phyloP scores from a whole-genome alignment of 371 early-diverging fungal genomes.

The Capillidium rhysosporum region DNA sequence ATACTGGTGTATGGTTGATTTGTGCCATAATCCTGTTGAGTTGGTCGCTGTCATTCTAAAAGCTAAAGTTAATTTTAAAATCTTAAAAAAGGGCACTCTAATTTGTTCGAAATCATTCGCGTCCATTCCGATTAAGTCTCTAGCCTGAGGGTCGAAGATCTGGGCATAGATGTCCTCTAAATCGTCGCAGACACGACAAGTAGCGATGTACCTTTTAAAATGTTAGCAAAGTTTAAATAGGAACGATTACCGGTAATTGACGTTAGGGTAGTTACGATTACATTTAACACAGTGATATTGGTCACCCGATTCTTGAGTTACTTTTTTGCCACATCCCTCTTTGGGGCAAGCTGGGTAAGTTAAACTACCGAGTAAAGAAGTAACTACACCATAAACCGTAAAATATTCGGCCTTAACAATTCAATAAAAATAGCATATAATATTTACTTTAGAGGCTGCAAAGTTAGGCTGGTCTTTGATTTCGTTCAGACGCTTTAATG shows the following conservation, averaged over 20 bases:
- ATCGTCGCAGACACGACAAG: constrained; percentile 47
- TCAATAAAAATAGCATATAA: neutral
- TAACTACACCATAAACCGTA: constrained; percentile 34
- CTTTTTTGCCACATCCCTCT: constrained; percentile 74
- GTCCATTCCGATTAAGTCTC: neutral
- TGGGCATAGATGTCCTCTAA: constrained; percentile 65
- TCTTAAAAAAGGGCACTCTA: neutral
- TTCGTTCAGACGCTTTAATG: neutral
- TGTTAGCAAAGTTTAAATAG: neutral
- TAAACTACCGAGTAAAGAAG: constrained; percentile 33
- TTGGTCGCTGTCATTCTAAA: neutral
- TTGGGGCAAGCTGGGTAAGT: constrained; percentile 79
- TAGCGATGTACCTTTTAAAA: constrained; percentile 47
- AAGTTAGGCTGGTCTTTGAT: constrained; percentile 21
- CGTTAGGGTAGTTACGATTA: constrained; percentile 31
- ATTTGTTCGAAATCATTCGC: neutral
- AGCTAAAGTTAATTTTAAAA: neutral
- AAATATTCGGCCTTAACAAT: constrained; percentile 42
- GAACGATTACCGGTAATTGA: constrained; percentile 36
- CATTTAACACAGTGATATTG: constrained; percentile 95
- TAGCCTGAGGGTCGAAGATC: constrained; percentile 56
- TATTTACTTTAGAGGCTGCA: constrained; percentile 10
- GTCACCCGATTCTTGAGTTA: constrained; percentile 23
- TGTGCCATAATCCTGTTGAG: neutral
- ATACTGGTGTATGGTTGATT: neutral